phyloP scores from a whole-genome alignment of 2,329 filamentous ascomycete species.

The Aureobasidium sp. region DNA sequence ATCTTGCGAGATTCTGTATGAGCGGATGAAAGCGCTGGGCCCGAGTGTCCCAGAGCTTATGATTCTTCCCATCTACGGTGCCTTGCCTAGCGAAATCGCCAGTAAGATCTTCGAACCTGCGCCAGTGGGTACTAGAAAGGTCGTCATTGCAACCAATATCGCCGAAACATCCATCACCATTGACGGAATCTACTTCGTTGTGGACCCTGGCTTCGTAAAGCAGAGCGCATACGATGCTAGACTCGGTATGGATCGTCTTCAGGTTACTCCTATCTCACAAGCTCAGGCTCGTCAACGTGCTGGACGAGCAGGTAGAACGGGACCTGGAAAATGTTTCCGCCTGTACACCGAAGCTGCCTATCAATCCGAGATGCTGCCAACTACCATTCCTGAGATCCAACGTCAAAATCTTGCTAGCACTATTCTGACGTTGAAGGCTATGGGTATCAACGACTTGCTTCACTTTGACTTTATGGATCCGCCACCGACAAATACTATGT shows the following conservation, averaged over 20 bases:
- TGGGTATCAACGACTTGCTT: slow-evolving; percentile 92
- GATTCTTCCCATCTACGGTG: slow-evolving; percentile 99
- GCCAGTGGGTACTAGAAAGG: slow-evolving; percentile 90
- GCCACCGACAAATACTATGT: slow-evolving; percentile 97
- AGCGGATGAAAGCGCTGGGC: too few species aligned
- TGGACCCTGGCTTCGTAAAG: slow-evolving; percentile 96
- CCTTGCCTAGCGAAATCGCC: slow-evolving; percentile 98
- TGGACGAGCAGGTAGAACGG: slow-evolving; percentile 93
- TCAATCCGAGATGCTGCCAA: slow-evolving; percentile 95
- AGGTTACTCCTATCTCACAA: slow-evolving; percentile 98
- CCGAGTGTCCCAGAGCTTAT: too few species aligned
- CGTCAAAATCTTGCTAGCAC: slow-evolving; percentile 97
- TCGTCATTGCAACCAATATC: slow-evolving; percentile 99
- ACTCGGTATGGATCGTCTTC: slow-evolving; percentile 99
- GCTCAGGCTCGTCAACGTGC: slow-evolving; percentile 96
- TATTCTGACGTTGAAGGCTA: slow-evolving; percentile 91
- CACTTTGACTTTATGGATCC: slow-evolving; percentile 99
- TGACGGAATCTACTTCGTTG: slow-evolving; percentile 99
- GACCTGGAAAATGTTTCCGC: slow-evolving; percentile 94
- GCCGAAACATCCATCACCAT: slow-evolving; percentile 98
- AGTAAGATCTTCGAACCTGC: slow-evolving; percentile 98
- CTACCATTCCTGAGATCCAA: slow-evolving; percentile 98
- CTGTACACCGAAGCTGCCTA: slow-evolving; percentile 96
- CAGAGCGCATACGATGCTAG: slow-evolving; percentile 99
- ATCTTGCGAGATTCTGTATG: too few species aligned